These are phyloP conservation scores for Amoebophrya sp. DNA, from an alignment of 169 alveolate species.

Conservation along the genomic window DNA sequence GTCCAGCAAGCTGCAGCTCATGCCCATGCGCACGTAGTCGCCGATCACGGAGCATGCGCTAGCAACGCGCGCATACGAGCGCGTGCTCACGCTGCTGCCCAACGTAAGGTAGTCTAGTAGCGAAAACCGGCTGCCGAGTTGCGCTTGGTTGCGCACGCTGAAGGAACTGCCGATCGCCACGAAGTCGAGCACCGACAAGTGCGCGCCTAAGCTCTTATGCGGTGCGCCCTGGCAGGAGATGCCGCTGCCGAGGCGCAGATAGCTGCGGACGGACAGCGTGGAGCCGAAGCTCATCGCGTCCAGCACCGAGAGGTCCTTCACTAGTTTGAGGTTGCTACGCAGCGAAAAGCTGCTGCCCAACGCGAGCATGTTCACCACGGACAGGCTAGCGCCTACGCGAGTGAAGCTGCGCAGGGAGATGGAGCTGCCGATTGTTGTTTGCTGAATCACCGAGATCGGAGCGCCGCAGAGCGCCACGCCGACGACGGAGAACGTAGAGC, in stretches of 20 bases:
- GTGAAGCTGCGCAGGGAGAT: slow-evolving; percentile 27
- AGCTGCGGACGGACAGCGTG: slow-evolving; percentile 18
- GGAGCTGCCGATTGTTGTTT: background rate
- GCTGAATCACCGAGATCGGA: background rate
- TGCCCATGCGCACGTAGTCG: background rate
- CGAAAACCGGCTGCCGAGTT: background rate
- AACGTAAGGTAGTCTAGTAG: background rate
- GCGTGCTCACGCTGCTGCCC: background rate
- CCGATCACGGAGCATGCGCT: background rate
- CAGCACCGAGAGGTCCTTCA: background rate
- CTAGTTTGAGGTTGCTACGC: background rate
- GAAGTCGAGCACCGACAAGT: background rate
- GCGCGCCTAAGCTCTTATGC: background rate
- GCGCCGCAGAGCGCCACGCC: slow-evolving; percentile 22
- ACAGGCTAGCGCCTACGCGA: background rate
- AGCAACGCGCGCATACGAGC: slow-evolving; percentile 19
- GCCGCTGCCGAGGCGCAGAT: slow-evolving; percentile 23
- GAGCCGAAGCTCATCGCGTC: background rate
- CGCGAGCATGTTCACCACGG: background rate
- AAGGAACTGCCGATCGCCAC: background rate
- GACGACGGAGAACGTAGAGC: background rate
- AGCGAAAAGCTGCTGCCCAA: background rate
- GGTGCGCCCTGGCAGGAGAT: background rate
- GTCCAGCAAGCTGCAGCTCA: background rate
- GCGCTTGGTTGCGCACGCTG: background rate